Percentiles rank a stretch among this genome's conserved stretches.
These are phyloP conservation scores for Corinectria fuckeliana DNA, from an alignment of 2,329 filamentous ascomycete genomes.

Conservation along the genomic window DNA sequence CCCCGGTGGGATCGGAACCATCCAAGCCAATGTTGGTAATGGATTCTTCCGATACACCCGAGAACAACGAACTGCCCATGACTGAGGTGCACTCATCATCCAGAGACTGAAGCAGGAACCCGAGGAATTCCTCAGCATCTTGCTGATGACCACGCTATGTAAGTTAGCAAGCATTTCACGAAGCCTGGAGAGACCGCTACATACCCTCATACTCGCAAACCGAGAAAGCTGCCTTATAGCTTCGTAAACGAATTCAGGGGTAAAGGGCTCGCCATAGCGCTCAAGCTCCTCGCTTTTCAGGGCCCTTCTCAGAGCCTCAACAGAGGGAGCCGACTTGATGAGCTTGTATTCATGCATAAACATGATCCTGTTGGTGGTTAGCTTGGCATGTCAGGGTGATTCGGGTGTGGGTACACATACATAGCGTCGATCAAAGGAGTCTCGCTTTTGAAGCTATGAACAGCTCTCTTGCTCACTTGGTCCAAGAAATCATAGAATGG, in stretches of 20 bases:
- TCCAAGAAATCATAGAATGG: constrained; percentile 96
- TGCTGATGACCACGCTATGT: constrained; percentile 89
- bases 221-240: constrained; percentile 85
- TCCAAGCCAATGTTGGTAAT: constrained; percentile 37
- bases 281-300: constrained; percentile 86
- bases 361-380: constrained; percentile 71
- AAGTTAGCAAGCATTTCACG: constrained; percentile 2
- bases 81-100: constrained; percentile 90
- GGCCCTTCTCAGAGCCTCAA: constrained; percentile 74
- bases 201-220: constrained; percentile 89
- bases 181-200: constrained; percentile 39
- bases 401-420: constrained; percentile 58
- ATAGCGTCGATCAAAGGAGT: constrained; percentile 94
- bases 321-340: constrained; percentile 77
- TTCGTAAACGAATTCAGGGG: constrained; percentile 93
- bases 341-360: constrained; percentile 92
- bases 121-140: constrained; percentile 96
- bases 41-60: constrained; percentile 41
- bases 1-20: constrained; percentile 46
- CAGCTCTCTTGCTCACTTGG: constrained; percentile 81
- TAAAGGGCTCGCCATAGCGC: constrained; percentile 89
- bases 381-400: not conserved
- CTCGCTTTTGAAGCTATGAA: constrained; percentile 92
- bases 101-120: constrained; percentile 88
- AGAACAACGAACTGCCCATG: constrained; percentile 54